phyloP scores from a whole-genome alignment of 305 asterid species.

The Plantago lanceolata region DNA sequence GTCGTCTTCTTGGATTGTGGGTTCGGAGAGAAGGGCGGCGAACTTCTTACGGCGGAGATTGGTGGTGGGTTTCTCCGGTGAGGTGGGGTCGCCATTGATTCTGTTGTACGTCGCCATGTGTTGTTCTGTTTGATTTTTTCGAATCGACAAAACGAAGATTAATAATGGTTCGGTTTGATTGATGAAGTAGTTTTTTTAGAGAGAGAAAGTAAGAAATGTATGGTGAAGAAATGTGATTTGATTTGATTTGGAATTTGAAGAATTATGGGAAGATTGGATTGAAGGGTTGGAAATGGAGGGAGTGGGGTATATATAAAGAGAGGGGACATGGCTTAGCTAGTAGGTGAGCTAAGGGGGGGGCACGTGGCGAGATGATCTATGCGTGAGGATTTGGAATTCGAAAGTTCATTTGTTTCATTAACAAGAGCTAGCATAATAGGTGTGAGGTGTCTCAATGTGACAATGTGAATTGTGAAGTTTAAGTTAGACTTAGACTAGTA shows the following conservation, averaged over 20 bases:
- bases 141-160: too few relatives aligned
- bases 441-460: neutral
- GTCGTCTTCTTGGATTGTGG: conserved; percentile 18
- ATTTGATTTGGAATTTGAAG: neutral
- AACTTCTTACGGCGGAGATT: conserved; percentile 25
- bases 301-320: neutral
- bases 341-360: conserved; percentile 6
- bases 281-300: neutral
- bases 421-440: too few relatives aligned
- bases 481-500: too few relatives aligned
- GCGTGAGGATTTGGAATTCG: conserved; percentile 1
- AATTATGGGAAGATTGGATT: neutral
- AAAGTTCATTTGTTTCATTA: neutral
- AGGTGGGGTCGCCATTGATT: neutral
- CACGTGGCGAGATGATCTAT: conserved; percentile 3
- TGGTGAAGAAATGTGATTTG: neutral
- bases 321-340: neutral
- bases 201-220: neutral
- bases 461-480: conserved; percentile 1
- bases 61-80: neutral
- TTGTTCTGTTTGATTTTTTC: neutral
- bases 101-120: neutral
- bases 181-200: neutral
- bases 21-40: conserved; percentile 34
- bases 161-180: too few relatives aligned